Conservation (phyloP, 495 filamentous ascomycete species). For the Beverwykella pulmonaria region DNA sequence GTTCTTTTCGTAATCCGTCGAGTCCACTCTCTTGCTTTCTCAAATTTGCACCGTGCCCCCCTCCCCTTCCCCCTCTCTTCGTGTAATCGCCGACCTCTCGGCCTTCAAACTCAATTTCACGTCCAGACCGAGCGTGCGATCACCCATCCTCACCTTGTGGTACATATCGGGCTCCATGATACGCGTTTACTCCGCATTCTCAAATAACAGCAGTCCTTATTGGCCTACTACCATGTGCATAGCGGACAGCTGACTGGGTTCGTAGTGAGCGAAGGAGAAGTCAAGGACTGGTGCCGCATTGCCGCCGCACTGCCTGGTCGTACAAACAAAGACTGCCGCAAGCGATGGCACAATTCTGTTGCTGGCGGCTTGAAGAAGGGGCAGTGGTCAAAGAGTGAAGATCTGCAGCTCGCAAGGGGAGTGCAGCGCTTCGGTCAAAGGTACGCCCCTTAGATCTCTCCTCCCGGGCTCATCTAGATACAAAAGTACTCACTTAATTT, state of each 20-base stretch:
- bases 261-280: conserved; percentile 32
- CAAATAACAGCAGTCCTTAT: too few species aligned
- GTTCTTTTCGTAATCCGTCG: not conserved
- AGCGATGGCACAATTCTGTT: conserved; percentile 50
- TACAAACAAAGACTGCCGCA: conserved; percentile 52
- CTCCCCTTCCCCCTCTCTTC: not conserved
- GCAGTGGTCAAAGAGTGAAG: conserved; percentile 49
- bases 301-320: conserved; percentile 46
- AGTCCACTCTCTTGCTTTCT: not conserved
- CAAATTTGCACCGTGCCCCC: not conserved
- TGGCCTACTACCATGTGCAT: not conserved
- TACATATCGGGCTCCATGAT: too few species aligned
- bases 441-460: conserved; percentile 19
- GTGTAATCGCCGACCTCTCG: too few species aligned
- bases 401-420: conserved; percentile 43
- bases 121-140: too few species aligned
- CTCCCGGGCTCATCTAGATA: conserved; percentile 1
- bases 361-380: conserved; percentile 50
- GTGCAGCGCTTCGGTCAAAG: conserved; percentile 45
- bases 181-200: too few species aligned
- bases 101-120: too few species aligned
- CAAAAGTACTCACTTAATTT: not conserved
- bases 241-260: not conserved
- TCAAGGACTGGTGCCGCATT: conserved; percentile 41
- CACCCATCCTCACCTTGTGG: too few species aligned